phyloP scores from a whole-genome alignment of 352 stramenopile genomes.

The Phytophthora pini region DNA sequence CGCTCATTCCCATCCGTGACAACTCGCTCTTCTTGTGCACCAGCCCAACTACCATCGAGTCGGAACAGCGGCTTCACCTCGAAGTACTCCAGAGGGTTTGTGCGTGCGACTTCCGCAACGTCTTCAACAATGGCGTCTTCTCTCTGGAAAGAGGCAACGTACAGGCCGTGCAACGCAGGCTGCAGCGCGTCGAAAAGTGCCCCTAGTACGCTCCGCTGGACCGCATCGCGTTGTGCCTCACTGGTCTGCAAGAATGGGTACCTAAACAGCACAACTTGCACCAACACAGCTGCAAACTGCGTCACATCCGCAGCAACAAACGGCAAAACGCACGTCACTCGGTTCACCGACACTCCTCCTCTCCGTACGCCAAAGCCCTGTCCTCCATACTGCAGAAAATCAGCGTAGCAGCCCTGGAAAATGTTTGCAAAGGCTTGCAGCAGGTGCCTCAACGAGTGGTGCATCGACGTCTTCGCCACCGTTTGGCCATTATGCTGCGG shows the following conservation, averaged over 20 bases:
- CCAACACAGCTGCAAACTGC: slow-evolving; percentile 57
- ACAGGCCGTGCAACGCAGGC: slow-evolving; percentile 62
- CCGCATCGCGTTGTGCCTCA: slow-evolving; percentile 6
- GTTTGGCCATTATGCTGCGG: slow-evolving; percentile 50
- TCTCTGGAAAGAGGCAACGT: slow-evolving; percentile 52
- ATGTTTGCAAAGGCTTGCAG: slow-evolving; percentile 59
- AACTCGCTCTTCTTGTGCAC: slow-evolving; percentile 1
- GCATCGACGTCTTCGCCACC: slow-evolving; percentile 40
- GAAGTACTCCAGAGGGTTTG: slow-evolving; percentile 43
- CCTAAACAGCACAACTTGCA: slow-evolving; percentile 66
- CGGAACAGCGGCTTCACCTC: slow-evolving; percentile 53
- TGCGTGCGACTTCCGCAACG: slow-evolving; percentile 35
- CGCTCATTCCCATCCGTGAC: slow-evolving; percentile 32
- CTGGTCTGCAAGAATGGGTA: slow-evolving; percentile 39
- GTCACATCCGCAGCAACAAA: slow-evolving; percentile 58
- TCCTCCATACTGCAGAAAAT: slow-evolving; percentile 27
- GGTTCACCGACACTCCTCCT: slow-evolving; percentile 14
- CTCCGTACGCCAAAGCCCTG: slow-evolving; percentile 7
- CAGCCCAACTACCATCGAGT: slow-evolving; percentile 56
- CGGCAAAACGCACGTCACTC: slow-evolving; percentile 43
- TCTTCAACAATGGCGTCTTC: slow-evolving; percentile 56
- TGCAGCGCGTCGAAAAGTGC: slow-evolving; percentile 73
- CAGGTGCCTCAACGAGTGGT: slow-evolving; percentile 59
- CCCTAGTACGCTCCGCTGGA: slow-evolving; percentile 57
- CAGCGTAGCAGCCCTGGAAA: slow-evolving; percentile 55